Conservation (phyloP, 805 yeast species). For the Candida orba region DNA sequence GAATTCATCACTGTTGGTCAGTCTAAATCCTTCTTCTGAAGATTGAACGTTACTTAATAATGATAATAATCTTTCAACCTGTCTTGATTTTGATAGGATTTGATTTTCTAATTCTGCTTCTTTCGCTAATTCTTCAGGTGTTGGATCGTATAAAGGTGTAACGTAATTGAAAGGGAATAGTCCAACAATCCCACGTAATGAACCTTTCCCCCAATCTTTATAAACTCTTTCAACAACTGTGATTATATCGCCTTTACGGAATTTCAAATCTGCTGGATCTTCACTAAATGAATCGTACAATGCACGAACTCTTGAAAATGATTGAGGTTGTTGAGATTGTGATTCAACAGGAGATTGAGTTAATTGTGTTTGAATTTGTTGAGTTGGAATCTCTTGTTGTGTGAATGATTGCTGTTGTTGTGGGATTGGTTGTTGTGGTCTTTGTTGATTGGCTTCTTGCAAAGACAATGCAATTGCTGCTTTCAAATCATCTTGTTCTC, state of each 20-base stretch:
- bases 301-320: constrained; percentile 69
- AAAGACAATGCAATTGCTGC: constrained; percentile 70
- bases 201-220: constrained; percentile 94
- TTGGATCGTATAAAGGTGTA: constrained; percentile 61
- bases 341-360: constrained; percentile 5
- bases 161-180: constrained; percentile 93
- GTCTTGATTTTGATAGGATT: constrained; percentile 46
- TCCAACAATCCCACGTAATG: constrained; percentile 73
- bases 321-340: constrained; percentile 9
- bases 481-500: constrained; percentile 77
- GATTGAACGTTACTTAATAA: constrained; percentile 35
- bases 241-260: constrained; percentile 80
- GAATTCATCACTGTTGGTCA: constrained; percentile 55
- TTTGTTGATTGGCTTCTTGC: constrained; percentile 18
- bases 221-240: constrained; percentile 82
- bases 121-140: constrained; percentile 48
- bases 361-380: constrained; percentile 11
- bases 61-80: constrained; percentile 65
- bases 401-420: constrained; percentile 4
- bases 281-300: constrained; percentile 70
- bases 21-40: constrained; percentile 24
- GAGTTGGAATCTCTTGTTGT: constrained; percentile 4
- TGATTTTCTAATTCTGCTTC: constrained; percentile 45
- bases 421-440: constrained; percentile 12
- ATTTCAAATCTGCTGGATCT: constrained; percentile 84